phyloP scores from a whole-genome alignment of 2,329 filamentous ascomycete genomes.

The Clonostachys rhizophaga region DNA sequence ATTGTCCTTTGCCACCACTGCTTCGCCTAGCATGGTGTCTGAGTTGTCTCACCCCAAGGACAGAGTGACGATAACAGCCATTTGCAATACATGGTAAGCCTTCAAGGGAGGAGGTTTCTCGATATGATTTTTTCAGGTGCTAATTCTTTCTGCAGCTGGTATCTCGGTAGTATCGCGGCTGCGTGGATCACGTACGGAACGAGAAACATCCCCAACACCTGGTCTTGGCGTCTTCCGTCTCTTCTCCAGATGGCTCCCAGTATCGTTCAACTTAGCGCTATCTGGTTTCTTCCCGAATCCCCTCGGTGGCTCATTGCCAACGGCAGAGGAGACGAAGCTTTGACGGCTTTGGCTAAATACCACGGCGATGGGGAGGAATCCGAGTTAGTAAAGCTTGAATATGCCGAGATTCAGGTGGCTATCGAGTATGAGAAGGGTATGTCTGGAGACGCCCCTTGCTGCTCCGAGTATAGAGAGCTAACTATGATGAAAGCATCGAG shows the following conservation, averaged over 20 bases:
- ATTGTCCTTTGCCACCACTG: constrained; percentile 44
- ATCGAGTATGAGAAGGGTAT: constrained; percentile 35
- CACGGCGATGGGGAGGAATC: constrained; percentile 39
- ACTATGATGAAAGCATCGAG: constrained; percentile 7
- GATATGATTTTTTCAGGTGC: neutral
- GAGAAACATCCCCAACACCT: constrained; percentile 27
- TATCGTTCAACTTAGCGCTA: constrained; percentile 30
- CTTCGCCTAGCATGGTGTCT: constrained; percentile 43
- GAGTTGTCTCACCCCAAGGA: constrained; percentile 50
- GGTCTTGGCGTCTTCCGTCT: constrained; percentile 27
- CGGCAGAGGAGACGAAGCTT: constrained; percentile 42
- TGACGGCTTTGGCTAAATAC: constrained; percentile 42
- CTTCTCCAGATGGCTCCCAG: constrained; percentile 31
- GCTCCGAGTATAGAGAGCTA: no score
- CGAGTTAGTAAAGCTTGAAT: constrained; percentile 48
- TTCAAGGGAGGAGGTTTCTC: neutral
- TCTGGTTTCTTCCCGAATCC: constrained; percentile 55
- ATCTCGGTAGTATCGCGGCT: constrained; percentile 35
- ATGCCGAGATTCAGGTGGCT: constrained; percentile 47
- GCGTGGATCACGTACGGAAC: constrained; percentile 38
- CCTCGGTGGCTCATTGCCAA: constrained; percentile 57
- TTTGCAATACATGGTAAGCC: constrained; percentile 39
- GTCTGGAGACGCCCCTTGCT: no score
- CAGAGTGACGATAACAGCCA: constrained; percentile 43
- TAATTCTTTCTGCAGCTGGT: constrained; percentile 27